Evolutionary conservation across 2,329 filamentous ascomycete genomes (phyloP).

Genomic region (Cercospora janseana): DNA sequence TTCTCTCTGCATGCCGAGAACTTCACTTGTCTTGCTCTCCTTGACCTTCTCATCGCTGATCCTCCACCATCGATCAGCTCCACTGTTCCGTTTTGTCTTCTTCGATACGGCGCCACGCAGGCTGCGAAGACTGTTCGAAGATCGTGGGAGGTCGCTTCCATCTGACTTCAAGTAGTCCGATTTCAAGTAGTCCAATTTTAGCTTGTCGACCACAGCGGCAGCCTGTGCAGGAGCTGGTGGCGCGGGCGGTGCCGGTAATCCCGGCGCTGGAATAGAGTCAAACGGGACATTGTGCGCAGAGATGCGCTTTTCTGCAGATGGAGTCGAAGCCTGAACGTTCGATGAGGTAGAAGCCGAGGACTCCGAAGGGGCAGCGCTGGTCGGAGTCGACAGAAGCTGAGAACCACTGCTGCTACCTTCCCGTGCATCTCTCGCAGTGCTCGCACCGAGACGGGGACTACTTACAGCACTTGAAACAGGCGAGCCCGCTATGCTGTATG

Average conservation of each 20-base stretch:
- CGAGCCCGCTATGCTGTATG: conserved; percentile 61
- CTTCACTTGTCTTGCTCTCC: conserved; percentile 87
- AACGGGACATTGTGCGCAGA: conserved; percentile 26
- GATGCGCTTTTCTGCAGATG: conserved; percentile 15
- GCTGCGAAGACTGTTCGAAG: conserved; percentile 8
- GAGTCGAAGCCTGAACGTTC: conserved; percentile 11
- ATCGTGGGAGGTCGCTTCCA: conserved; percentile 6
- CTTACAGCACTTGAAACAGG: conserved; percentile 38
- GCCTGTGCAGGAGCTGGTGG: conserved; percentile 3
- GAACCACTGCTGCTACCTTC: conserved; percentile 20
- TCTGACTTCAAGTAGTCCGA: conserved; percentile 13
- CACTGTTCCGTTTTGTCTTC: conserved; percentile 47
- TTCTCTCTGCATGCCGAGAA: conserved; percentile 91
- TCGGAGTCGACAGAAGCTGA: conserved; percentile 19
- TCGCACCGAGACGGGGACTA: conserved; percentile 41
- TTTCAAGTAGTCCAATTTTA: too few species aligned
- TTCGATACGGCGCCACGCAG: conserved; percentile 3
- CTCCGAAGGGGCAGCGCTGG: conserved; percentile 16
- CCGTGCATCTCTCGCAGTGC: conserved; percentile 11
- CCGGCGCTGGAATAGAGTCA: conserved; percentile 32
- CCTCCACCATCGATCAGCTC: conserved; percentile 85
- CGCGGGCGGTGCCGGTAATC: conserved; percentile 28
- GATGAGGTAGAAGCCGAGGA: conserved; percentile 28
- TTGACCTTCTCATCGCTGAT: conserved; percentile 97
- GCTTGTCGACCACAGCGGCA: background rate